These are phyloP conservation scores for Eimeria acervulina DNA, from an alignment of 169 alveolate genomes.

Conservation along the genomic window DNA sequence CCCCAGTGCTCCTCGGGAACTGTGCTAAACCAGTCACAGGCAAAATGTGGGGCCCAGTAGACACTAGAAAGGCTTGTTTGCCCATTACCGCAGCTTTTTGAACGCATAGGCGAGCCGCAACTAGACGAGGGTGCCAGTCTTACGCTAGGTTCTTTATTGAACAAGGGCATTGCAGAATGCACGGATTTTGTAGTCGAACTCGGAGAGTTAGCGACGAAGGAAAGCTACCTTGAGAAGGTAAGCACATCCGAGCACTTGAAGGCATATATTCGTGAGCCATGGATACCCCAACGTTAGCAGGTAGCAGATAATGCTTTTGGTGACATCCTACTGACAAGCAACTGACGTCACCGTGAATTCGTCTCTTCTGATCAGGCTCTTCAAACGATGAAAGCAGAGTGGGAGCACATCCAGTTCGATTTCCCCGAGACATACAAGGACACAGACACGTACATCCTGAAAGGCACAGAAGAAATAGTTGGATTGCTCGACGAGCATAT, in stretches of 20 bases:
- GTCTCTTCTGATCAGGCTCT: constrained; percentile 80
- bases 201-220: constrained; percentile 78
- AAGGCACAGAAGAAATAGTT: constrained; percentile 93
- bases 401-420: constrained; percentile 93
- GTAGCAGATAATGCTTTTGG: background rate
- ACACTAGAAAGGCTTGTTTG: background rate
- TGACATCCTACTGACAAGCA: background rate
- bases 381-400: constrained; percentile 93
- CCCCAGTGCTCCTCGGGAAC: background rate
- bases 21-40: background rate
- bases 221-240: constrained; percentile 77
- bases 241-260: background rate
- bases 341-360: background rate
- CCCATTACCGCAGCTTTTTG: constrained; percentile 43
- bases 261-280: background rate
- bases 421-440: constrained; percentile 90
- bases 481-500: constrained; percentile 96
- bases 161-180: constrained; percentile 68
- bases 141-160: constrained; percentile 26
- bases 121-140: constrained; percentile 43
- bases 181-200: constrained; percentile 77
- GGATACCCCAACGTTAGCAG: background rate
- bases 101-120: constrained; percentile 73
- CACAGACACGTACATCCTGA: constrained; percentile 92
- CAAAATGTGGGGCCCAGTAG: background rate